Evolutionary conservation across 202 grass and related monocot species (phyloP).

Genomic region (Panicum virgatum): DNA sequence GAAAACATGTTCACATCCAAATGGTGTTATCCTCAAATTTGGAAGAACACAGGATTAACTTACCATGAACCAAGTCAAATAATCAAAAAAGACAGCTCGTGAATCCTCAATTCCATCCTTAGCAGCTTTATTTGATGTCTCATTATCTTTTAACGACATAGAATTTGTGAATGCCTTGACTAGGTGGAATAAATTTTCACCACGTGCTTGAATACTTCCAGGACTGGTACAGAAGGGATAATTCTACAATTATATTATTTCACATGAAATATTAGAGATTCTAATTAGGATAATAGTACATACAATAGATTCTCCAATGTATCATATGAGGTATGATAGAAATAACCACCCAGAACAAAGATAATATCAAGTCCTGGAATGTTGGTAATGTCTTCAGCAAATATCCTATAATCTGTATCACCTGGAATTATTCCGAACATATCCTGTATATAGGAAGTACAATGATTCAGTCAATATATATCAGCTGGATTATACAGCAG

Average conservation of each 20-base stretch:
- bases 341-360: conserved; percentile 99
- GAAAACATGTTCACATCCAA: background rate
- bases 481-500: background rate
- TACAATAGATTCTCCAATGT: conserved; percentile 93
- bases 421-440: conserved; percentile 98
- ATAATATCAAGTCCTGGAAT: conserved; percentile 99
- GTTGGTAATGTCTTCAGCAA: conserved; percentile 89
- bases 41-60: conserved; percentile 37
- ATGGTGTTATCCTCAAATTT: conserved; percentile 28
- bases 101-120: conserved; percentile 45
- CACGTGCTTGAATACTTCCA: conserved; percentile 98
- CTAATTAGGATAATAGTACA: conserved; percentile 28
- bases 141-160: conserved; percentile 57
- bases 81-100: conserved; percentile 87
- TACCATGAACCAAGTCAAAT: conserved; percentile 99
- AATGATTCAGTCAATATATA: conserved; percentile 16
- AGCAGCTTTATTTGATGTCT: conserved; percentile 45
- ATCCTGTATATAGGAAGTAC: conserved; percentile 66
- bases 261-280: conserved; percentile 13
- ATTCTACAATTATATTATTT: conserved; percentile 23
- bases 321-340: conserved; percentile 96
- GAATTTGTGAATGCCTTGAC: conserved; percentile 86
- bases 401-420: conserved; percentile 99
- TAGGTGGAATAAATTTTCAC: conserved; percentile 91
- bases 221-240: conserved; percentile 62